phyloP scores from a whole-genome alignment of 345 rosid species.

The Eucalyptus erythrocorys region DNA sequence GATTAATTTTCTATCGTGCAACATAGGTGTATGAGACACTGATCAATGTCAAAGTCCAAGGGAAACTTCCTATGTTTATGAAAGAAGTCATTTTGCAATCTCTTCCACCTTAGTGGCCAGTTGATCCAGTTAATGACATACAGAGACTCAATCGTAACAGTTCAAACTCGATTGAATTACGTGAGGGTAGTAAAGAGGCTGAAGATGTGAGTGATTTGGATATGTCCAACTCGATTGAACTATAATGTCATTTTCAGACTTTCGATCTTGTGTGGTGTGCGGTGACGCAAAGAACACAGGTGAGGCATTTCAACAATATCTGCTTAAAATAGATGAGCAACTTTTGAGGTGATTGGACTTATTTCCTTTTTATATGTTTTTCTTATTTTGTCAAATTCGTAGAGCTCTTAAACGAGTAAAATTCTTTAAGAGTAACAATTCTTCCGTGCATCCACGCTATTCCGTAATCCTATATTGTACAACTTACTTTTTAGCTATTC shows the following conservation, averaged over 20 bases:
- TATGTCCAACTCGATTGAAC: accelerated
- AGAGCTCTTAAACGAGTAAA: accelerated
- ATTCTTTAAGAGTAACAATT: no score
- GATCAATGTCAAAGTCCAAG: constrained; percentile 71
- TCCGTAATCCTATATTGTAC: no score
- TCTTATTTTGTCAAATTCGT: accelerated
- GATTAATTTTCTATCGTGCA: background rate
- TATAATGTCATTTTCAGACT: no score
- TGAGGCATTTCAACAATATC: accelerated
- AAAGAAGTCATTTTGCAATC: constrained; percentile 52
- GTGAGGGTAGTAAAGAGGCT: accelerated
- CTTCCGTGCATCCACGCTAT: no score
- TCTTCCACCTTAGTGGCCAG: constrained; percentile 83
- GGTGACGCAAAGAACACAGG: no score
- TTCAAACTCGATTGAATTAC: constrained; percentile 26
- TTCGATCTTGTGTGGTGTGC: no score
- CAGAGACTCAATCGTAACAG: constrained; percentile 39
- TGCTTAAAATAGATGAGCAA: no score
- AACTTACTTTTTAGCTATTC: no score
- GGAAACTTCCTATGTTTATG: constrained; percentile 59
- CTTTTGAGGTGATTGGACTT: no score
- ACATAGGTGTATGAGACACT: constrained; percentile 76
- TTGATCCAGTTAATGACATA: constrained; percentile 62
- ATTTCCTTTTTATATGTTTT: no score
- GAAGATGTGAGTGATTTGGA: no score